These are phyloP conservation scores for Crassisporium funariophilum DNA, from an alignment of 768 basidiomycete genomes.

Conservation along the genomic window DNA sequence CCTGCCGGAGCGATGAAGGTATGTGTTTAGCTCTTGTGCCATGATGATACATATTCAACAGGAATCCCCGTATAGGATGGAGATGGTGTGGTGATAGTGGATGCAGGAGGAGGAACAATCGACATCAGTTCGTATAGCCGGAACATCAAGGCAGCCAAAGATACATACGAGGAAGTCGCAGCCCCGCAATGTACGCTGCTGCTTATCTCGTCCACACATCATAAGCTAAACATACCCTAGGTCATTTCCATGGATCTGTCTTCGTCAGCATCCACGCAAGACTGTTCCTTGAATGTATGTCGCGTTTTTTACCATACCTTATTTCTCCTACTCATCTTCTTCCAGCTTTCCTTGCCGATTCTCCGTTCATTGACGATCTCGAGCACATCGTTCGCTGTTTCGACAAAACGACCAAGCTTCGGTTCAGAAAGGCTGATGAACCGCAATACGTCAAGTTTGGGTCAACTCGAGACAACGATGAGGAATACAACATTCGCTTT, in stretches of 20 bases:
- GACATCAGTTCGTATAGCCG: constrained; percentile 59
- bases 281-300: constrained; percentile 39
- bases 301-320: neutral
- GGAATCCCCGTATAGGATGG: constrained; percentile 31
- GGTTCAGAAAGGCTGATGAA: constrained; percentile 40
- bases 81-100: constrained; percentile 53
- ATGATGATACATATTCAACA: neutral
- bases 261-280: constrained; percentile 50
- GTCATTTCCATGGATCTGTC: constrained; percentile 51
- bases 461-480: constrained; percentile 42
- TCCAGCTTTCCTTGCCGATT: constrained; percentile 41
- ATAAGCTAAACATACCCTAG: constrained; percentile 25
- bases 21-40: neutral
- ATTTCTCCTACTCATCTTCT: neutral
- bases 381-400: constrained; percentile 43
- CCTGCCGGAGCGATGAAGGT: constrained; percentile 29
- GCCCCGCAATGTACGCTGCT: constrained; percentile 40
- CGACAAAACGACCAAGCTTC: constrained; percentile 49
- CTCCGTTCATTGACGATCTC: constrained; percentile 43
- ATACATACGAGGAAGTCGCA: constrained; percentile 50
- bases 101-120: constrained; percentile 63
- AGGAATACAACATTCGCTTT: constrained; percentile 39
- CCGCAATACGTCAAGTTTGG: constrained; percentile 53
- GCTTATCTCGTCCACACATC: neutral
- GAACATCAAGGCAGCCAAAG: constrained; percentile 22